Base-by-base conservation (phyloP, 495 filamentous ascomycete genomes). In the Neurospora sublineolata region DNA sequence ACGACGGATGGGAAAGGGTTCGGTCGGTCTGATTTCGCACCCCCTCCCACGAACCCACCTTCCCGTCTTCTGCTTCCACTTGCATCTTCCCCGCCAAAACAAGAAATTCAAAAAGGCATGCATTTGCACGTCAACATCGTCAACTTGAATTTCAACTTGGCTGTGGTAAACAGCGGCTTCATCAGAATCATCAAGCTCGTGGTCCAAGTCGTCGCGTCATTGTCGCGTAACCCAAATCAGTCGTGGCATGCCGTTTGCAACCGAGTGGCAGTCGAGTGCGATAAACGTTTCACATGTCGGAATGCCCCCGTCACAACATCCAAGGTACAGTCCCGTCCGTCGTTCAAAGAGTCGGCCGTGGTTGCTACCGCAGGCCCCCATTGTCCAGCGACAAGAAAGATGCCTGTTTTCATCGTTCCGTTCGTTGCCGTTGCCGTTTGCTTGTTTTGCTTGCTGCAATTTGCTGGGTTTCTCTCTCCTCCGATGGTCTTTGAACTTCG, bases 151-250 rank as follows among this genome's bases (percentile, higher is more conserved):
- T 33, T 0, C 7, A 36, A 33, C 52, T 16, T 64, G 9, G 2
- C 14, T 33, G 1, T 30, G 52, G 23, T 30, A 8, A 6, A 1
- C 52, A 60, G 7, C 27, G 3, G 6, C 18, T n/a, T 8, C 52
- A 18, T 64, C 52, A 33, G 14, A 30, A 18, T 9, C 14, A 33
- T 64, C 27, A 5, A 64, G 0, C 27, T 64, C 12, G 0, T 18
- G 14, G 27, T 64, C 3, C 18, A 64, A 64, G 73, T 73, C 73
- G 23, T 76, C 78, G 78, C 75, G 78, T 78, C 78, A 78, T 74
- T 75, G 70, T 77, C 78, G 76, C 74, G 78, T 77, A 70, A 39
- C 71, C 75, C 58, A 73, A 71, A 52, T 64, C 37, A 70, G 11
- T 39, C 33, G 70, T 74, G 70, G 52, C 60, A 64, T 33, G 71